Evolutionary conservation across 116 monocot species (phyloP), one percentile per base, ranked within the genome.

Genomic region (Thalassia testudinum): DNA sequence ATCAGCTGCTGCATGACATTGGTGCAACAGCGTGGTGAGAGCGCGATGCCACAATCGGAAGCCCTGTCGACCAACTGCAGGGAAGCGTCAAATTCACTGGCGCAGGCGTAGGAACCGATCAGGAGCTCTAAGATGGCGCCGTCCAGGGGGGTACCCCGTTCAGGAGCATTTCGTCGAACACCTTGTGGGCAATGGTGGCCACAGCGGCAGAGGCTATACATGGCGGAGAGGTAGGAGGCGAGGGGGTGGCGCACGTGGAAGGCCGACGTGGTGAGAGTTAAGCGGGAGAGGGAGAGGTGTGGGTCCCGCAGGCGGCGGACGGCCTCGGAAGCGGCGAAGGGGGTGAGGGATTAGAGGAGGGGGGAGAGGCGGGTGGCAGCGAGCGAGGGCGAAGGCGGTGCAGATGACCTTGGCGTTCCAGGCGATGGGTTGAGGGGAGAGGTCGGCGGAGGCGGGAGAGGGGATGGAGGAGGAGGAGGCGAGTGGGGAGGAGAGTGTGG

Each of bases 321-420:
- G 24, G 64, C 57, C 2, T 34, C 47, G 18, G 37, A 49, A 16
- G 66, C 68, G 61, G 26, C 27, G 27, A 63, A 61, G 13, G 71
- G 60, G 60, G 59, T 49, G 40, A 72, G 64, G 29, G 54, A 13
- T n/a, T n/a, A 16, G 38, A 26, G 48, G 63, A 74, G 23, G 19
- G 62, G 44, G 27, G 62, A 23, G 18, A 70, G 11, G 11, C 59
- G 58, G 49, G 40, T 3, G 53, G 59, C 24, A 42, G 52, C 47
- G 24, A 49, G 50, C 63, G 66, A 69, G 54, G 54, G 72, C 53
- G 66, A 77, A 66, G 53, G 54, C 42, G 52, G 71, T 60, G 68
- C 73, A 55, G 37, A 85, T 22, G 58, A 67, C 53, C 43, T 85
- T 85, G 37, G 80, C 53, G 30, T 70, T 57, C 72, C 77, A 66